Evolutionary conservation across 768 basidiomycete genomes (phyloP), one percentile per base, ranked within the genome.

Genomic region (Psilocybe subaeruginosa): DNA sequence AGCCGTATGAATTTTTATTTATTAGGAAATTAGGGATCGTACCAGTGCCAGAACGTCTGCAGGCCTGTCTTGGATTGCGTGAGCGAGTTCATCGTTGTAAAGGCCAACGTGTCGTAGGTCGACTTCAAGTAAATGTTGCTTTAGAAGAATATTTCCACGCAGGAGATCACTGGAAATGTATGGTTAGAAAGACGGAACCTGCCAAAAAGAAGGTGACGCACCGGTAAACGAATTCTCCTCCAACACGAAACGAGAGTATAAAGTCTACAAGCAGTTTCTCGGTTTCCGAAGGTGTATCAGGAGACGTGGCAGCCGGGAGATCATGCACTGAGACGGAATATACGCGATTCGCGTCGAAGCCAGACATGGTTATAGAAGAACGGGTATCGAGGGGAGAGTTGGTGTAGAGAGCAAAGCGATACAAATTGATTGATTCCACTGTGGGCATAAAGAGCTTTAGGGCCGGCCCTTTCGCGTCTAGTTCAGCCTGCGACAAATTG

Each of bases 61-160:
- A 16, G 97, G 97, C 67, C 83, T 81, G 65, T 94, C 92, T 74
- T 97, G 94, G 57, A 98, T 88, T 19, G 87, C 86, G 73, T 96
- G 93, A 1, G 94, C 95, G 37, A 99, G 81, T 70, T 97, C 95
- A 69, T 98, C 96, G 67, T 97, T 95, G 80, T 90, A 99, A 30
- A 95, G 78, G 74, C 86, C 76, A 63, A 92, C 71, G 76, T 92
- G 82, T 64, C 88, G 79, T 67, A 97, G 81, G 76, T 98, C 90
- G 63, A 98, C 87, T 75, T 97, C 86, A 60, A 99, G 88, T 55
- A 89, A 78, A 71, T 91, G 87, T 63, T 96, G 93, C 71, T 95
- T 95, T 64, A 97, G 73, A 12, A 99, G 84, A 35, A 99, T 76
- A 72, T 95, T 97, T 49, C 88, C 93, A 17, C 96, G 86, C 30